A percentile compares a stretch with the other conserved stretches of the same genome.
These are phyloP conservation scores for Ramaria sp. DNA, from an alignment of 768 basidiomycete species.

Conservation along the genomic window DNA sequence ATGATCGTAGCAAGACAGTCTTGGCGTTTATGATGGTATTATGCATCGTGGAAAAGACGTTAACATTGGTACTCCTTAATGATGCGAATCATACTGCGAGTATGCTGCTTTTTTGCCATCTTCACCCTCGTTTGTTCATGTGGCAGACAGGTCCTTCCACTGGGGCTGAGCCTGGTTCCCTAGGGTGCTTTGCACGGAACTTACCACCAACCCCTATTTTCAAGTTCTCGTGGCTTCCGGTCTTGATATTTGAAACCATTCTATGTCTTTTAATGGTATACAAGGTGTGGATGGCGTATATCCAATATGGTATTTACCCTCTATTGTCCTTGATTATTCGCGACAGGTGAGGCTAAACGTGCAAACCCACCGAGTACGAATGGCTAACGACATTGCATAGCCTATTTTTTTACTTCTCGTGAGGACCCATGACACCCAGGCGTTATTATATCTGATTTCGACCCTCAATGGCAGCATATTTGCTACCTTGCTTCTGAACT, in stretches of 20 bases:
- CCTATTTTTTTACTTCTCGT: background rate
- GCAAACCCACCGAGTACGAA: background rate
- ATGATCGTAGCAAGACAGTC: background rate
- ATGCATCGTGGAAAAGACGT: background rate
- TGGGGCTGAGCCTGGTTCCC: too few relatives aligned
- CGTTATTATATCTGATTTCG: background rate
- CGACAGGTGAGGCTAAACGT: background rate
- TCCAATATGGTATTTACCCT: background rate
- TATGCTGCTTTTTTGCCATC: too few relatives aligned
- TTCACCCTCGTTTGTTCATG: too few relatives aligned
- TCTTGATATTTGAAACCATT: conserved; percentile 42
- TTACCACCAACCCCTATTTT: conserved; percentile 11
- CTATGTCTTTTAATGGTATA: conserved; percentile 41
- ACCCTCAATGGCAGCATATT: background rate
- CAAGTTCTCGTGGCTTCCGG: conserved; percentile 51
- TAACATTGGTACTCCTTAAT: background rate
- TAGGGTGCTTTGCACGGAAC: background rate
- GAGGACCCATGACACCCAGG: background rate
- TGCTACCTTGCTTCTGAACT: background rate
- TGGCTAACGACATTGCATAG: background rate
- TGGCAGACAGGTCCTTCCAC: too few relatives aligned
- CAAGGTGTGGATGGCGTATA: conserved; percentile 36
- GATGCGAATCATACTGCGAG: background rate
- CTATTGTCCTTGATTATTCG: background rate
- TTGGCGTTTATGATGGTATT: background rate